A percentile compares a stretch with the other conserved stretches of the same genome.
These are phyloP conservation scores for Chaetomium globosum DNA, from an alignment of 2,329 filamentous ascomycete species.

Conservation along the genomic window DNA sequence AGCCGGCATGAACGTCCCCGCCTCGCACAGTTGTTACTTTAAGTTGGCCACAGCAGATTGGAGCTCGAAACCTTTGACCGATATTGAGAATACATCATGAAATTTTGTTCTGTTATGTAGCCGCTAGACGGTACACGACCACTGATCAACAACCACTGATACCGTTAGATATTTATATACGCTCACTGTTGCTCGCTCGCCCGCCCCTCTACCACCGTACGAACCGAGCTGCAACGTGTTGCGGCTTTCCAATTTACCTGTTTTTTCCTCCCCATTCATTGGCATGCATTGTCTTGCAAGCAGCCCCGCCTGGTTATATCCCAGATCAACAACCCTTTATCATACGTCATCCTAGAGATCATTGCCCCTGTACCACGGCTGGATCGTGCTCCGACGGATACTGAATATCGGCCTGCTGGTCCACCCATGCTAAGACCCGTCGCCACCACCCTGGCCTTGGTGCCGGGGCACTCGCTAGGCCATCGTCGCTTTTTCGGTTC, in stretches of 20 bases:
- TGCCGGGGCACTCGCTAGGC: not conserved
- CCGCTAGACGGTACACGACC: conserved; percentile 13
- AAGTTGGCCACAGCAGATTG: not conserved
- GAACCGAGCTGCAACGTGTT: not conserved
- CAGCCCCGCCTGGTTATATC: not conserved
- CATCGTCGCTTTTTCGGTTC: not conserved
- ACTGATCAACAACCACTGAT: conserved; percentile 2
- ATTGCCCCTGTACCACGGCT: not conserved
- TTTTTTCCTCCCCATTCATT: not conserved
- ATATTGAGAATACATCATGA: conserved; percentile 6
- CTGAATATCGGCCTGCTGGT: conserved; percentile 1
- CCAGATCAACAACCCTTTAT: not conserved
- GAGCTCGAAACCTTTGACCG: not conserved
- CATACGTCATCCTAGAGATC: not conserved
- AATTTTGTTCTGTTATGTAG: conserved; percentile 16
- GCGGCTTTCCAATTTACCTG: not conserved
- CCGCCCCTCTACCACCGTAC: not conserved
- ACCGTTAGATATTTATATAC: conserved; percentile 8
- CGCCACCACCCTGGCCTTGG: not conserved
- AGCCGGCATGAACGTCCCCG: not conserved
- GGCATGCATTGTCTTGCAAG: not conserved
- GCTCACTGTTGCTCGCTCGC: not conserved
- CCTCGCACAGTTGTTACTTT: not conserved
- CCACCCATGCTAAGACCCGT: conserved; percentile 8
- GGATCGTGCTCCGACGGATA: not conserved